A percentile compares a stretch with the other conserved stretches of the same genome.
These are phyloP conservation scores for Heteromeles arbutifolia DNA, from an alignment of 306 rosid genomes.

Conservation along the genomic window DNA sequence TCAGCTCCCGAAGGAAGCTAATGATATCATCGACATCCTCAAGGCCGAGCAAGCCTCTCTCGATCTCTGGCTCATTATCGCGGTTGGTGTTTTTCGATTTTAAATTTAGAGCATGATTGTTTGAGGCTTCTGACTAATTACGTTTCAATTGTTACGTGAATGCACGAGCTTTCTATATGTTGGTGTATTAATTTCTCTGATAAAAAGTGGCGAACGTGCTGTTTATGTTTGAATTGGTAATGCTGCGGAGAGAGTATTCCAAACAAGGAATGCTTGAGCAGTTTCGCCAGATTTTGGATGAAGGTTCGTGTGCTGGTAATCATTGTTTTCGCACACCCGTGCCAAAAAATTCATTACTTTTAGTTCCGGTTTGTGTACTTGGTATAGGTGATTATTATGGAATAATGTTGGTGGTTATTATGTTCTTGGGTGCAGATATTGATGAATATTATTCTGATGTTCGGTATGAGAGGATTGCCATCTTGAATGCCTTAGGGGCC, in stretches of 20 bases:
- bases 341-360: not conserved
- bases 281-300: conserved; percentile 92
- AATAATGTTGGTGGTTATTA: not conserved
- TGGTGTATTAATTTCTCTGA: not conserved
- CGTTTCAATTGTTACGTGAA: not conserved
- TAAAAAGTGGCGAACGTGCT: not conserved
- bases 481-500: conserved; percentile 92
- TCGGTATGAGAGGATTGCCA: conserved; percentile 96
- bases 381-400: not conserved
- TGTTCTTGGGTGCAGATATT: conserved; percentile 52
- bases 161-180: not conserved
- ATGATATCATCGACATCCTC: conserved; percentile 89
- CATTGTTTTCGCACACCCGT: not conserved
- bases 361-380: not conserved
- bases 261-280: conserved; percentile 89
- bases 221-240: not conserved
- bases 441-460: conserved; percentile 97
- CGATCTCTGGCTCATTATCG: conserved; percentile 97
- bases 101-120: not conserved
- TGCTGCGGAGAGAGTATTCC: conserved; percentile 87
- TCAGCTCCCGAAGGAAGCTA: conserved; percentile 91
- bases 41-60: conserved; percentile 99
- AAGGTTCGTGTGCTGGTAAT: conserved; percentile 93
- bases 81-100: conserved; percentile 38
- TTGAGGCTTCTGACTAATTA: not conserved